These are phyloP conservation scores for Candida vartiovaarae DNA, from an alignment of 805 yeast genomes.

Conservation along the genomic window DNA sequence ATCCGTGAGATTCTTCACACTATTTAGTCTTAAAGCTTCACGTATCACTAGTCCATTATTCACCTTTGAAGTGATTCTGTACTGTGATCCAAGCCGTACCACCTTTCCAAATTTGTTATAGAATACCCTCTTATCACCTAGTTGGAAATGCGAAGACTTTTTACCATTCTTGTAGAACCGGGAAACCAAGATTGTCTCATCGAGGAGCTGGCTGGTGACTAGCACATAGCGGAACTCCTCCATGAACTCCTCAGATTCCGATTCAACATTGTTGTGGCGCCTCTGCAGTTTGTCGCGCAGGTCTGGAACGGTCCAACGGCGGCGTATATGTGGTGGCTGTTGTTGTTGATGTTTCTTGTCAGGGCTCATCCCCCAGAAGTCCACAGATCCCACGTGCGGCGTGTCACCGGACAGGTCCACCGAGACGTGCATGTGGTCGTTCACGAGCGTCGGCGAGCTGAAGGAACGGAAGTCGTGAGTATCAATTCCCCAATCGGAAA, in stretches of 20 bases:
- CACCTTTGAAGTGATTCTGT: neutral
- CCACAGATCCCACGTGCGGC: conserved; percentile 1
- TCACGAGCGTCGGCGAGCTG: conserved; percentile 24
- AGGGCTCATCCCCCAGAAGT: conserved; percentile 2
- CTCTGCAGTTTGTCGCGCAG: neutral
- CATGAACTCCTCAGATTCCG: conserved; percentile 25
- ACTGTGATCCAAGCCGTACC: neutral
- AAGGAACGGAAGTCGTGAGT: conserved; percentile 6
- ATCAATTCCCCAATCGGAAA: conserved; percentile 25
- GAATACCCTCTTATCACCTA: neutral
- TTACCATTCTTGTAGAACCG: conserved; percentile 17
- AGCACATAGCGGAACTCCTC: conserved; percentile 47
- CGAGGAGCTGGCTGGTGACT: conserved; percentile 41
- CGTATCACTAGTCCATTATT: neutral
- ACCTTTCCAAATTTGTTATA: conserved; percentile 1
- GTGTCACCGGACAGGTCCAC: conserved; percentile 1
- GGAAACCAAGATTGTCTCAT: conserved; percentile 28
- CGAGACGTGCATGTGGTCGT: conserved; percentile 6
- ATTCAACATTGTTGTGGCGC: neutral
- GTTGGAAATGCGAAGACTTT: conserved; percentile 7
- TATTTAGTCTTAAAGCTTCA: neutral
- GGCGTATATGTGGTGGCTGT: neutral
- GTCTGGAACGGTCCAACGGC: neutral
- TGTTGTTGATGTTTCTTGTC: neutral
- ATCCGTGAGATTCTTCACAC: neutral